Conservation (phyloP, 1,284 basidiomycete species). For the Ceratorhiza oryzae-sativae region DNA sequence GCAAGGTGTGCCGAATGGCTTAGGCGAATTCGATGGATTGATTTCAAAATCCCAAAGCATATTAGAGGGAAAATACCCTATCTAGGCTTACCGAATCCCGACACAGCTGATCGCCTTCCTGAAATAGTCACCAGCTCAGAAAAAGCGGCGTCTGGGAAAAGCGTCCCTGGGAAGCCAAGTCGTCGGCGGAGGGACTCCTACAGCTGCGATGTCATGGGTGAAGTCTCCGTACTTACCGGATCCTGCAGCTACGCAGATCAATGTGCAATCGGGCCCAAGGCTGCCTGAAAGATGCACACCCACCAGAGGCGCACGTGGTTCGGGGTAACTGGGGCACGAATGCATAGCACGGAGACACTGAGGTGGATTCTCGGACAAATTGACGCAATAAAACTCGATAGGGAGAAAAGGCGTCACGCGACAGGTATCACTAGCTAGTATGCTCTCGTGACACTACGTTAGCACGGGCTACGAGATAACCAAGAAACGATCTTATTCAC, state of each 20-base stretch:
- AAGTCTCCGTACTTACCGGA: constrained; percentile 10
- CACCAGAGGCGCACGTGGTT: constrained; percentile 8
- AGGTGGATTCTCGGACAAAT: constrained; percentile 32
- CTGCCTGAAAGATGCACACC: background rate
- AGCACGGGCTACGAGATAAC: background rate
- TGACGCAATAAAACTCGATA: background rate
- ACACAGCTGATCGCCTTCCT: too few species aligned
- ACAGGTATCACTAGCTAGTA: background rate
- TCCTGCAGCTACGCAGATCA: background rate
- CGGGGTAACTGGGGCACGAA: constrained; percentile 3
- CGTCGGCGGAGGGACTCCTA: background rate
- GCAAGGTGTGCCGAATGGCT: too few species aligned
- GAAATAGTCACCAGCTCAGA: background rate
- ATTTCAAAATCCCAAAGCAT: too few species aligned
- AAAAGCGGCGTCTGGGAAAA: background rate
- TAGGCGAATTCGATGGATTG: too few species aligned
- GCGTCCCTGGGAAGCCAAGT: background rate
- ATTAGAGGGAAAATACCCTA: too few species aligned
- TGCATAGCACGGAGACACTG: constrained; percentile 9
- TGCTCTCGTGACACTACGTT: constrained; percentile 1
- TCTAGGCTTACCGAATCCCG: too few species aligned
- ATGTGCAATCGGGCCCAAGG: constrained; percentile 4
- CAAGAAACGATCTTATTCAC: background rate
- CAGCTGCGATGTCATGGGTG: background rate
- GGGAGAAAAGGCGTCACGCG: constrained; percentile 18